Conservation (phyloP, 345 rosid species). For the Dipteronia dyeriana region DNA sequence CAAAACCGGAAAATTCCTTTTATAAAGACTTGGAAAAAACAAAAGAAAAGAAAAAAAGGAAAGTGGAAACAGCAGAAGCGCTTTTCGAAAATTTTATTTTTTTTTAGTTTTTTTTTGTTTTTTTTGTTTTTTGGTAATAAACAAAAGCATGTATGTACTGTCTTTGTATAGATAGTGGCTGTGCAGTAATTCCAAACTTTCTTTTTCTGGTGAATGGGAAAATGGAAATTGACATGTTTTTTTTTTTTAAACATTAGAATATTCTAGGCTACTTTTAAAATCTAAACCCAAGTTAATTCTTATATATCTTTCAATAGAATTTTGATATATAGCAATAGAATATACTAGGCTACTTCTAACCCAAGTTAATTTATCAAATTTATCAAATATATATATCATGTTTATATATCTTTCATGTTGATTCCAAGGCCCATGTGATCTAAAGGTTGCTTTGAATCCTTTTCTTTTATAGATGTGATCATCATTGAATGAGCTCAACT, state of each 20-base stretch:
- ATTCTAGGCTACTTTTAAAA: slow-evolving; percentile 8
- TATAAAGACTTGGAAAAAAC: no score
- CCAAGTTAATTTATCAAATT: no score
- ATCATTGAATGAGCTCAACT: slow-evolving; percentile 40
- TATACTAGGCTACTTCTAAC: slow-evolving; percentile 11
- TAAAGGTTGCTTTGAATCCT: slow-evolving; percentile 16
- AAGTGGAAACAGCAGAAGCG: neutral
- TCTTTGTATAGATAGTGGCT: neutral
- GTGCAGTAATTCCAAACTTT: slow-evolving; percentile 7
- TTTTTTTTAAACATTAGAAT: neutral
- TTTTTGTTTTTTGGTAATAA: neutral
- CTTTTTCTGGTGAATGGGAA: neutral
- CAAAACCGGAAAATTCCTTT: slow-evolving; percentile 16
- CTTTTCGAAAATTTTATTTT: neutral
- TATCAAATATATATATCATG: no score
- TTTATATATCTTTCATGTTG: neutral
- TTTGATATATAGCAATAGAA: no score
- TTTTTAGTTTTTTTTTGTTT: no score
- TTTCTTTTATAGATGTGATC: slow-evolving; percentile 32
- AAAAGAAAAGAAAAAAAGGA: neutral
- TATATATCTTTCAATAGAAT: no score
- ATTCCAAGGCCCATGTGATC: slow-evolving; percentile 44
- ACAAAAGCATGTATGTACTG: neutral
- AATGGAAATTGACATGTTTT: neutral
- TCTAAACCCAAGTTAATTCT: neutral